Evolutionary conservation across 768 basidiomycete genomes (phyloP), one percentile per base, ranked within the genome.

Genomic region (Floccularia luteovirens): DNA sequence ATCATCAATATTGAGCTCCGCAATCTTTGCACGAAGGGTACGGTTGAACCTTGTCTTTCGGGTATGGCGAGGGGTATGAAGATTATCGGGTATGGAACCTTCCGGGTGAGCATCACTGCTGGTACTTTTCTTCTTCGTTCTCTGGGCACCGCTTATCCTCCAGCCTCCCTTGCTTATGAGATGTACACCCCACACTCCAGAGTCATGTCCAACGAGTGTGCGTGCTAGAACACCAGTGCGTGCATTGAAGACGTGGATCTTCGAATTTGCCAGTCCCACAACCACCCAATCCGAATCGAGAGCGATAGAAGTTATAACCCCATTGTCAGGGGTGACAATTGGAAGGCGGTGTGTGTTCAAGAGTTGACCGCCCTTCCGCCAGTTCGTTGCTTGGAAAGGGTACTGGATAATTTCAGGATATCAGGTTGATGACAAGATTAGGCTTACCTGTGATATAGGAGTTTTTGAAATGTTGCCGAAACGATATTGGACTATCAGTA

Each of bases 111-210:
- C n/a, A n/a, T n/a, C n/a, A n/a, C n/a, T n/a, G n/a, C 36, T 12
- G 36, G 13, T 3, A 23, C 11, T 11, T 38, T 17, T 12, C 20
- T 19, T 23, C 17, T 24, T 14, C 12, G 13, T 5, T 13, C 36
- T 13, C 14, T 30, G 27, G 27, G 8, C n/a, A 3, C 17, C 5
- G 11, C 17, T 13, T 19, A 10, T 24, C 25, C n/a, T 39, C 39
- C 39, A 46, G 16, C 80, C 82, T n/a, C 82, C 80, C 30, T 74
- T 70, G 19, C 74, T 74, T 36, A 93, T 77, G 20, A 97, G 71
- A 39, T 81, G 77, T 11, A 96, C 77, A 11, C 86, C 83, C 93
- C 93, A 97, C 1, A 96, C 92, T n/a, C 93, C 93, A 16, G 72
- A 62, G 12, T 83, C 80, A 57, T 96, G 93, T 0, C 93, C 93